Evolutionary conservation across 1,284 basidiomycete genomes (phyloP).

Genomic region (Cutaneotrichosporon sp.): DNA sequence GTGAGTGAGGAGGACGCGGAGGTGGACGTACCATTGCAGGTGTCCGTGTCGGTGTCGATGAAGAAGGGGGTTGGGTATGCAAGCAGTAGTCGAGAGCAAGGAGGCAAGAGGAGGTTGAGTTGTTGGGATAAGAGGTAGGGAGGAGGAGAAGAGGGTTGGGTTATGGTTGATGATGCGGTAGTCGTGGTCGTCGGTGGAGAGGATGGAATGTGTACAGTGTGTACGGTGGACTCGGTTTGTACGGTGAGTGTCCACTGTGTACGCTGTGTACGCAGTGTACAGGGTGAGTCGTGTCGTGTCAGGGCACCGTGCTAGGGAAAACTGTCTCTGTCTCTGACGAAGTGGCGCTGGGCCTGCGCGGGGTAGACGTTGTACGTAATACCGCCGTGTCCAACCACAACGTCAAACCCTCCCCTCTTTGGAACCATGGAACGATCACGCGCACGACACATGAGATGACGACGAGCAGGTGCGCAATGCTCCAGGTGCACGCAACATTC

Average conservation of each 20-base stretch:
- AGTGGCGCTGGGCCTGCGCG: too few relatives aligned
- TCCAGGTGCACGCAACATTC: too few relatives aligned
- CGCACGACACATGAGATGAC: too few relatives aligned
- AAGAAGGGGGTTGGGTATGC: too few relatives aligned
- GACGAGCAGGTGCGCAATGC: too few relatives aligned
- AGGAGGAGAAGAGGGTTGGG: background rate
- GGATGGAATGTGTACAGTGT: background rate
- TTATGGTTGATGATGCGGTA: background rate
- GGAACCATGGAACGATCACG: too few relatives aligned
- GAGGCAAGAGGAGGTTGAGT: background rate
- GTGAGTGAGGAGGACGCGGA: background rate
- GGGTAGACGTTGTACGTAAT: too few relatives aligned
- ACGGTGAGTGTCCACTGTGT: background rate
- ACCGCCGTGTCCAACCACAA: too few relatives aligned
- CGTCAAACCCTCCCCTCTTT: too few relatives aligned
- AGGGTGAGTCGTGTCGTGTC: conserved; percentile 1
- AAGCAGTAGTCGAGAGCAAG: too few relatives aligned
- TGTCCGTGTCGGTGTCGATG: background rate
- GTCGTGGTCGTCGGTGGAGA: background rate
- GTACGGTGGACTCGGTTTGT: too few relatives aligned
- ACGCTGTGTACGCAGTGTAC: background rate
- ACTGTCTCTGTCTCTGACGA: too few relatives aligned
- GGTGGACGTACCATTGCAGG: background rate
- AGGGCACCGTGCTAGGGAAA: background rate
- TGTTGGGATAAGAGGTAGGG: background rate